Conservation (phyloP, 345 rosid species). For the Rhodomyrtus tomentosa region DNA sequence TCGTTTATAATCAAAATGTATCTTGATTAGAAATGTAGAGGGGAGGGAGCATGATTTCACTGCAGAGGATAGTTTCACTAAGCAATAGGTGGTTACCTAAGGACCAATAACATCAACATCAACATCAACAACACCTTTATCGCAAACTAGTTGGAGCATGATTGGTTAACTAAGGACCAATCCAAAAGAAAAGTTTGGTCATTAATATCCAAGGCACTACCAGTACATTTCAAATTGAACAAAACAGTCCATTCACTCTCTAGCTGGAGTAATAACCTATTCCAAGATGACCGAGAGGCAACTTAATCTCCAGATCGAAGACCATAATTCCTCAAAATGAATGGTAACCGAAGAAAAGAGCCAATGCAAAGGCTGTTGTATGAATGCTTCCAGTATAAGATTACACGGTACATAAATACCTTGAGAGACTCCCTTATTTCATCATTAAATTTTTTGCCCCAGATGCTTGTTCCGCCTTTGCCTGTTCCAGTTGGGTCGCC, state of each 20-base stretch:
- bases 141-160: too few species aligned
- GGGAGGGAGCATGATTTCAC: background rate
- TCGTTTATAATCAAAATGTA: background rate
- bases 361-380: background rate
- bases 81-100: background rate
- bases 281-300: background rate
- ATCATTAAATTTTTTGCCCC: constrained; percentile 98
- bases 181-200: background rate
- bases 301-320: background rate
- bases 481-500: constrained; percentile 97
- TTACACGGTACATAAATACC: constrained; percentile 27
- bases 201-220: background rate
- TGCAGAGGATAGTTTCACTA: background rate
- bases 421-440: constrained; percentile 96
- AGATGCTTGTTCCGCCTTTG: constrained; percentile 94
- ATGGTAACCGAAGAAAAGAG: background rate
- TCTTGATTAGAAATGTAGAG: background rate
- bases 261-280: background rate
- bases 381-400: background rate
- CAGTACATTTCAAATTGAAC: background rate
- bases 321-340: background rate
- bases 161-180: background rate
- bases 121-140: too few species aligned
- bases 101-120: too few species aligned
- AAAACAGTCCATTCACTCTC: background rate